These are phyloP conservation scores for Taiozyma sp. DNA, from an alignment of 1,139 yeast genomes.

Conservation along the genomic window DNA sequence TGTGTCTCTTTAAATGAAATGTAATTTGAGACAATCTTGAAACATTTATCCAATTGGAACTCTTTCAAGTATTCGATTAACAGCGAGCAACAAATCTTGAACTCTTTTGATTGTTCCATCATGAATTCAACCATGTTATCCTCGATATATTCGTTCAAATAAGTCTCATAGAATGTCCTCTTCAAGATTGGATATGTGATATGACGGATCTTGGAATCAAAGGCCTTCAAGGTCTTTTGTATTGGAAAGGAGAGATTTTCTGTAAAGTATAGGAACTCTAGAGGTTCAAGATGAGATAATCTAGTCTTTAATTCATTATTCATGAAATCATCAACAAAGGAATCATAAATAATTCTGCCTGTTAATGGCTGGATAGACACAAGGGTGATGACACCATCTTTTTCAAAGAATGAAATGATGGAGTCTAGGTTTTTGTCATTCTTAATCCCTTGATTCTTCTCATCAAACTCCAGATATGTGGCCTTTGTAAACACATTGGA, in stretches of 20 bases:
- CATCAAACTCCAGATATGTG: constrained; percentile 70
- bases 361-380: constrained; percentile 75
- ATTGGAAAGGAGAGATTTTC: constrained; percentile 26
- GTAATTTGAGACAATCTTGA: constrained; percentile 48
- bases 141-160: constrained; percentile 12
- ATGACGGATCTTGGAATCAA: constrained; percentile 22
- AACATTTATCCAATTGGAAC: constrained; percentile 55
- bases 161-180: constrained; percentile 10
- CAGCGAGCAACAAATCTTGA: constrained; percentile 43
- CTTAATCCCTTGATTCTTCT: constrained; percentile 20
- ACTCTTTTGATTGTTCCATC: constrained; percentile 8
- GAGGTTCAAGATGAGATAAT: constrained; percentile 66
- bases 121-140: constrained; percentile 15
- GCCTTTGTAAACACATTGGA: constrained; percentile 79
- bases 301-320: constrained; percentile 69
- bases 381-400: constrained; percentile 31
- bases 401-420: constrained; percentile 21
- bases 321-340: constrained; percentile 51
- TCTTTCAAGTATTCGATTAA: constrained; percentile 53
- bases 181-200: constrained; percentile 18
- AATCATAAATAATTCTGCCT: constrained; percentile 74
- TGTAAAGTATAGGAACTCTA: constrained; percentile 56
- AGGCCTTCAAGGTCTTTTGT: constrained; percentile 11
- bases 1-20: constrained; percentile 45
- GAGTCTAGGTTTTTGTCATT: constrained; percentile 21